Evolutionary conservation across 352 stramenopile species (phyloP).

Genomic region (Phytophthora lateralis): DNA sequence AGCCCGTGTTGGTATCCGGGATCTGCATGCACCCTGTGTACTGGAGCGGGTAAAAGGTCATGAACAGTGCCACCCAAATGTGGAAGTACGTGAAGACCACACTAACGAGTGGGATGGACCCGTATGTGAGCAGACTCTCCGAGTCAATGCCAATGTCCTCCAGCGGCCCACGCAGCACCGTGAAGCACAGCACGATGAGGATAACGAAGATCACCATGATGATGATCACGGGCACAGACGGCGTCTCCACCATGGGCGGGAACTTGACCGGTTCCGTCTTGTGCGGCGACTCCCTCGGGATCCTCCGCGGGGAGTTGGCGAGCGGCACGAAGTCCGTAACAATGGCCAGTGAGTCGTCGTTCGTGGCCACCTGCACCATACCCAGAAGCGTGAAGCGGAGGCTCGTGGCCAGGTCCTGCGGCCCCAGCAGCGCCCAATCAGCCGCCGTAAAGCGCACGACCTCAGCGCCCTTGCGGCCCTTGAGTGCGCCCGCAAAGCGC

Average conservation of each 20-base stretch:
- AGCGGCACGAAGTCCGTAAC: conserved; percentile 82
- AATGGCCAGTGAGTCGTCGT: conserved; percentile 67
- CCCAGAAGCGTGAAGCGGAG: conserved; percentile 86
- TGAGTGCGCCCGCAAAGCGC: conserved; percentile 51
- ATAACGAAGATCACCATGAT: conserved; percentile 59
- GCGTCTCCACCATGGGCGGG: conserved; percentile 81
- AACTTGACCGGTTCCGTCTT: conserved; percentile 68
- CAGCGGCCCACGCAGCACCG: conserved; percentile 67
- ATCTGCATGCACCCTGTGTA: conserved; percentile 92
- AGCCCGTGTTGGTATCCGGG: conserved; percentile 87
- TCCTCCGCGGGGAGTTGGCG: conserved; percentile 14
- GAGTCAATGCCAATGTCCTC: conserved; percentile 61
- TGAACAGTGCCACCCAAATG: conserved; percentile 97
- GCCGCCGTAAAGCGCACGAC: conserved; percentile 70
- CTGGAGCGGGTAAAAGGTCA: conserved; percentile 98
- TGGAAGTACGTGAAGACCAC: conserved; percentile 94
- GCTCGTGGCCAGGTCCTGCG: conserved; percentile 70
- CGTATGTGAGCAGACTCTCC: conserved; percentile 75
- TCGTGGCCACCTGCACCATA: conserved; percentile 82
- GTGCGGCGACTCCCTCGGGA: conserved; percentile 20
- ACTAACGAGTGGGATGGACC: conserved; percentile 86
- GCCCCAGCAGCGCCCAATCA: conserved; percentile 63
- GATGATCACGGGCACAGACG: conserved; percentile 61
- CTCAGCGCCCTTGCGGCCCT: conserved; percentile 65
- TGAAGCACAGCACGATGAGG: conserved; percentile 70